Base-by-base conservation (phyloP, 495 filamentous ascomycete genomes). In the Aspergillus carlsbadensis region DNA sequence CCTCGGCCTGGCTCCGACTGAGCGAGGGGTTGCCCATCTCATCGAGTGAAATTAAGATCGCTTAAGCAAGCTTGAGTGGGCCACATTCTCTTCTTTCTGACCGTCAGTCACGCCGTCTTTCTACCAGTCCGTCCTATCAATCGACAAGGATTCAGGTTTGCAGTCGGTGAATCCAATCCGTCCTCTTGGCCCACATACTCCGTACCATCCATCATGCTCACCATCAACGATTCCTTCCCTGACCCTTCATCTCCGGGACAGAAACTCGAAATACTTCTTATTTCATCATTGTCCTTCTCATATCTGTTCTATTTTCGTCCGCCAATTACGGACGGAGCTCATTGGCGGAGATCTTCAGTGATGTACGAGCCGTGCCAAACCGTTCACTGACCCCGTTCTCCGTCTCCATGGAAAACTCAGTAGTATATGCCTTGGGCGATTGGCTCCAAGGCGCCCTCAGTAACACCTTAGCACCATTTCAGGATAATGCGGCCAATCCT, bases 31-130 rank as follows among this genome's bases (percentile, higher is more conserved):
- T 15, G 15, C 17, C n/a, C 6, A n/a, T 24, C 21, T 46, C 5
- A 13, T 46, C 22, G 5, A 46, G 29, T 46, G 17, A 47, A 26
- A 47, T 47, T 17, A 43, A 22, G 41, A 43, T 43, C 41, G 20
- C 41, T 43, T 24, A 39, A 43, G 41, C 41, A 43, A 43, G 20
- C 41, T 43, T 22, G 41, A 24, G 41, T 43, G 41, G 41, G 41
- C 41, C 41, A 11, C 6, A 22, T 3, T 22, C 41, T 43, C 22
- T 14, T 43, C 41, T 43, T 43, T 22, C 41, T 24, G 18, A 22
- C 17, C 22, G 41, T 17, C 5, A 22, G 17, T 43, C 10, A 22
- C 26, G 26, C 26, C 26, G 8, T 8, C 26, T 29, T 29, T 29
- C 26, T 29, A 4, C 4, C 26, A 29, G 26, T 29, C 26, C 8